Conservation (phyloP, 2,329 filamentous ascomycete species). For the Dactylonectria macrodidyma region DNA sequence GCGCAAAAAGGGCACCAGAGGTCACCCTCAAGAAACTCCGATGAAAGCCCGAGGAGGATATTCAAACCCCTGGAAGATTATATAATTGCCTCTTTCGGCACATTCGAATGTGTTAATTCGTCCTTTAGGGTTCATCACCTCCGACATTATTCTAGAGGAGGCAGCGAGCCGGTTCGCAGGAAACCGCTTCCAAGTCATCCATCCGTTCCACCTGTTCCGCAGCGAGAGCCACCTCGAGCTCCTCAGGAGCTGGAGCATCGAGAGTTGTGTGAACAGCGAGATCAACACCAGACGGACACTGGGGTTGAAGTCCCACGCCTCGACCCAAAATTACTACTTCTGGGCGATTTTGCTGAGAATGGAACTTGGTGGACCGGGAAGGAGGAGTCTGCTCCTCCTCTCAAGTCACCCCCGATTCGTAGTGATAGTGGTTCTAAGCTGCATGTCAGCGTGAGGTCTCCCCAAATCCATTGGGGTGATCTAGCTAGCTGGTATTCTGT, state of each 20-base stretch:
- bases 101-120: constrained; percentile 80
- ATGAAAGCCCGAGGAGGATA: constrained; percentile 67
- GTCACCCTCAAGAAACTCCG: constrained; percentile 34
- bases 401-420: constrained; percentile 36
- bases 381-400: constrained; percentile 48
- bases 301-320: constrained; percentile 63
- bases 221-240: constrained; percentile 52
- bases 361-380: constrained; percentile 84
- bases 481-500: constrained; percentile 82
- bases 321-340: constrained; percentile 81
- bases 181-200: constrained; percentile 42
- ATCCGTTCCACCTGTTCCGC: constrained; percentile 36
- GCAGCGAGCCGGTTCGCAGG: constrained; percentile 46
- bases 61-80: constrained; percentile 87
- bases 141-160: constrained; percentile 51
- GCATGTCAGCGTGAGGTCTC: constrained; percentile 58
- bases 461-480: constrained; percentile 82
- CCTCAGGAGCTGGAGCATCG: constrained; percentile 51
- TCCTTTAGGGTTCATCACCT: constrained; percentile 74
- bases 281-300: constrained; percentile 38
- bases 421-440: constrained; percentile 38
- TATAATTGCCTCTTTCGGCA: constrained; percentile 77
- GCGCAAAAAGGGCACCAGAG: constrained; percentile 33
- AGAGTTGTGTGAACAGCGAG: constrained; percentile 40
- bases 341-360: constrained; percentile 86